Conservation (phyloP, 371 early-diverging fungal genomes). For the Apophysomyces variabilis region DNA sequence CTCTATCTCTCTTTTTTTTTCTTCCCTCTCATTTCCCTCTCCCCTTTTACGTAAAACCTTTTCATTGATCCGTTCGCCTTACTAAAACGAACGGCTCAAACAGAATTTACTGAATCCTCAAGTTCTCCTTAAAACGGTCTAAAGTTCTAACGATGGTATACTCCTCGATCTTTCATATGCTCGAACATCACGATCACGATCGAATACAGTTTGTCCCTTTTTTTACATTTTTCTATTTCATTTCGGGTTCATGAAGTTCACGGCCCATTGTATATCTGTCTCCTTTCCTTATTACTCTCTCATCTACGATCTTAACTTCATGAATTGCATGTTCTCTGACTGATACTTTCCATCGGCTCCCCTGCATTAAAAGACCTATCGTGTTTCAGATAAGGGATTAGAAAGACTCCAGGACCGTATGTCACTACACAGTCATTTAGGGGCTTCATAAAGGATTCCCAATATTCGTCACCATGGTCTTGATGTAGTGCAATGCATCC, state of each 20-base stretch:
- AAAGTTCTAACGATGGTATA: background rate
- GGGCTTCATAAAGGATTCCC: background rate
- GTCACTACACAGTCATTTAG: background rate
- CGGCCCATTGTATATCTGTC: background rate
- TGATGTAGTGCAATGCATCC: background rate
- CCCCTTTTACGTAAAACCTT: background rate
- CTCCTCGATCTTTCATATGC: background rate
- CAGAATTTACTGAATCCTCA: background rate
- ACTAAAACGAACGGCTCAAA: background rate
- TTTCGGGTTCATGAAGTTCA: too few species aligned
- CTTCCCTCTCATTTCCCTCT: background rate
- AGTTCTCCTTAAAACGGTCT: background rate
- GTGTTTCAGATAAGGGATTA: background rate
- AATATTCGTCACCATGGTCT: conserved; percentile 4
- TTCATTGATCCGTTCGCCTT: background rate
- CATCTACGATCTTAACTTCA: background rate
- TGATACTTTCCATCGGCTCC: background rate
- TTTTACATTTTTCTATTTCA: background rate
- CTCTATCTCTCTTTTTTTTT: background rate
- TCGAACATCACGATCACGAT: background rate
- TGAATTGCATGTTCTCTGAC: background rate
- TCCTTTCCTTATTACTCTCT: background rate
- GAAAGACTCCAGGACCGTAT: background rate
- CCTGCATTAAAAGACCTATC: background rate
- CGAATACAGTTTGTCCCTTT: background rate